Evolutionary conservation across 2,329 filamentous ascomycete species (phyloP).

Genomic region (Zasmidium cellare): DNA sequence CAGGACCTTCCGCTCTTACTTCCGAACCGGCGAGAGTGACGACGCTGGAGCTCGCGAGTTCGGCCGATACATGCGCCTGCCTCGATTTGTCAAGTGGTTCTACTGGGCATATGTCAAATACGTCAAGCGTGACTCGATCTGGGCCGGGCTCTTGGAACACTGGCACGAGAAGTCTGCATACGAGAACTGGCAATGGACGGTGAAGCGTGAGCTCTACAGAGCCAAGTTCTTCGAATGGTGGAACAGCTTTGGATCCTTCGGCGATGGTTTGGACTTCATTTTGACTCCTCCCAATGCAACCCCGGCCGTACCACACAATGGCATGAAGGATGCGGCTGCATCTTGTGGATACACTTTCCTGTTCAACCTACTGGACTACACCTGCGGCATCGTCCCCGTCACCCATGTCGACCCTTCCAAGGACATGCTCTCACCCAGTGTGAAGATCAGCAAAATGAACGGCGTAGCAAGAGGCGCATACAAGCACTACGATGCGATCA

Average conservation of each 20-base stretch:
- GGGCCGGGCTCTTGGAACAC: slow-evolving; percentile 73
- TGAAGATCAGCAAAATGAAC: slow-evolving; percentile 67
- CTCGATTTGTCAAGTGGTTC: slow-evolving; percentile 74
- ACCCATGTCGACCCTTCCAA: slow-evolving; percentile 74
- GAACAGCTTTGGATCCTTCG: slow-evolving; percentile 57
- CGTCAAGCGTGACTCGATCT: slow-evolving; percentile 70
- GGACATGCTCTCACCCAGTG: slow-evolving; percentile 65
- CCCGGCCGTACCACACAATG: slow-evolving; percentile 81
- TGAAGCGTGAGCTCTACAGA: slow-evolving; percentile 74
- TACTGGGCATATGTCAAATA: slow-evolving; percentile 91
- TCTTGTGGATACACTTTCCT: slow-evolving; percentile 92
- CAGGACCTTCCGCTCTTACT: slow-evolving; percentile 73
- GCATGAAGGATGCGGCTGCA: slow-evolving; percentile 80
- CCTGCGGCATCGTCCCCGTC: slow-evolving; percentile 77
- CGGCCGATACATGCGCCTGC: slow-evolving; percentile 70
- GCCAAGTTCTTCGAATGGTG: slow-evolving; percentile 83
- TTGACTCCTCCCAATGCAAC: slow-evolving; percentile 86
- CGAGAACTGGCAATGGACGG: slow-evolving; percentile 81
- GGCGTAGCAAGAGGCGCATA: slow-evolving; percentile 81
- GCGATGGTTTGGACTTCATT: slow-evolving; percentile 66
- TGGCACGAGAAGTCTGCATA: slow-evolving; percentile 73
- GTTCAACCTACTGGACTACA: slow-evolving; percentile 90
- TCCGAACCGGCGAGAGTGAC: slow-evolving; percentile 74
- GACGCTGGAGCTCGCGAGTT: slow-evolving; percentile 77
- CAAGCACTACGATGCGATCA: slow-evolving; percentile 76